Evolutionary conservation across 2,329 filamentous ascomycete species (phyloP), one percentile per base, ranked within the genome.

Genomic region (Septoria petroselini): DNA sequence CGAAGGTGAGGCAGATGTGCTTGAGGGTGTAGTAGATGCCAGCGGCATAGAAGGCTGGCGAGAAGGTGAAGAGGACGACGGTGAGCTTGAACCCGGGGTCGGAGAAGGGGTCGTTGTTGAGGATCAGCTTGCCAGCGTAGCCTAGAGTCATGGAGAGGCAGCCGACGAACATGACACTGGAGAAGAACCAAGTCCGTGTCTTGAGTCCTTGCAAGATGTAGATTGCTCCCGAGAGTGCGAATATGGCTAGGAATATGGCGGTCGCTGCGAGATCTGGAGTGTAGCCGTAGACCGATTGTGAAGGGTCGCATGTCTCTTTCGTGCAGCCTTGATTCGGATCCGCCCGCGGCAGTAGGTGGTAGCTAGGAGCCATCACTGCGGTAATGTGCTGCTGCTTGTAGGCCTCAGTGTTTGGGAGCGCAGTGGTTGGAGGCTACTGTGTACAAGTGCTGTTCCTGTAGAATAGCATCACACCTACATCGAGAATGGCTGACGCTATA

Each of bases 31-130:
- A 67, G 43, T 74, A 76, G 39, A 76, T 72, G 5, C 70, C 70
- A 2, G 73, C 73, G 2, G 72, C 69, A 8, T 73, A 64, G 37
- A 76, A 70, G 2, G 73, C 72, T 0, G 74, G 74, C 0, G 66
- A 71, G 18, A 76, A 66, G 7, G 74, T 68, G 0, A 76, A 64
- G 12, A 67, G 64, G 41, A 74, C 70, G 7, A 75, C 69, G 34
- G 70, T 69, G 17, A 75, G 65, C 45, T 73, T 69, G 54, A 74
- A 71, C 4, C 69, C 69, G 14, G 64, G 60, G 43, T 72, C 67
- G 11, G 65, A 65, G 65, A 70, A 75, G 0, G 73, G 73, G 37
- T 76, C 70, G 35, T 60, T 48, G 44, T 65, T 60, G 58, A 75
- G 66, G 5, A 74, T 58, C 17, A 73, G 58, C 27, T 73, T 70